Percentiles rank a stretch among this genome's conserved stretches.
Evolutionary conservation across 1,284 basidiomycete species (phyloP).

Genomic region (Pseudozyma sp.): DNA sequence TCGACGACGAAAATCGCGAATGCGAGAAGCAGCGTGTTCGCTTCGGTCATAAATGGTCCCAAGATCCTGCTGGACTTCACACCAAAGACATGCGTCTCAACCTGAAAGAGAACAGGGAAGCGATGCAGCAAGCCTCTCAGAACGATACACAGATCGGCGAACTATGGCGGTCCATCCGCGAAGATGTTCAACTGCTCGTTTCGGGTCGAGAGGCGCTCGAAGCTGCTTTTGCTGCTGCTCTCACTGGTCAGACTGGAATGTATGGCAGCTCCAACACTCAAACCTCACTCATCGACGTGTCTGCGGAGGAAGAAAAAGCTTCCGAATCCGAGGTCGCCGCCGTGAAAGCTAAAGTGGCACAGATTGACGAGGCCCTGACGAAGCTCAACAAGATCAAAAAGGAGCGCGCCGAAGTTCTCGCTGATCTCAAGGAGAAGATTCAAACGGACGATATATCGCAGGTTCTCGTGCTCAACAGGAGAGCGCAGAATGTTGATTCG

Average conservation of each 20-base stretch:
- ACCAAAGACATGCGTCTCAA: conserved; percentile 80
- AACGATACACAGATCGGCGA: conserved; percentile 82
- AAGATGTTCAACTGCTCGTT: conserved; percentile 78
- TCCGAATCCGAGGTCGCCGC: conserved; percentile 31
- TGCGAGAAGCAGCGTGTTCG: conserved; percentile 74
- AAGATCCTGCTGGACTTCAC: conserved; percentile 78
- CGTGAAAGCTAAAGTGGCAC: conserved; percentile 41
- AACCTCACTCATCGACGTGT: conserved; percentile 46
- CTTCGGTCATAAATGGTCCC: conserved; percentile 88
- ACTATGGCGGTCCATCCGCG: conserved; percentile 80
- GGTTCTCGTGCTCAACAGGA: conserved; percentile 88
- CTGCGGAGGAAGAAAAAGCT: conserved; percentile 53
- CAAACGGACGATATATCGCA: conserved; percentile 97
- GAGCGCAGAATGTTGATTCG: conserved; percentile 84
- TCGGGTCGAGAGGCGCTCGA: conserved; percentile 75
- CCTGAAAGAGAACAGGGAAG: conserved; percentile 80
- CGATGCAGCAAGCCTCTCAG: conserved; percentile 80
- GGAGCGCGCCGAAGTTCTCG: conserved; percentile 86
- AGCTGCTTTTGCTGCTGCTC: conserved; percentile 76
- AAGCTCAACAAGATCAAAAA: conserved; percentile 63
- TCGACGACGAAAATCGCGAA: conserved; percentile 68
- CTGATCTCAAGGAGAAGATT: conserved; percentile 95
- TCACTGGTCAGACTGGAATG: conserved; percentile 46
- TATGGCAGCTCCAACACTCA: conserved; percentile 25
- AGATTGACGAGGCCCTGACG: conserved; percentile 52